Evolutionary conservation across 257 asterid species (phyloP), one percentile per base, ranked within the genome.

Genomic region (Solanum arcanum): DNA sequence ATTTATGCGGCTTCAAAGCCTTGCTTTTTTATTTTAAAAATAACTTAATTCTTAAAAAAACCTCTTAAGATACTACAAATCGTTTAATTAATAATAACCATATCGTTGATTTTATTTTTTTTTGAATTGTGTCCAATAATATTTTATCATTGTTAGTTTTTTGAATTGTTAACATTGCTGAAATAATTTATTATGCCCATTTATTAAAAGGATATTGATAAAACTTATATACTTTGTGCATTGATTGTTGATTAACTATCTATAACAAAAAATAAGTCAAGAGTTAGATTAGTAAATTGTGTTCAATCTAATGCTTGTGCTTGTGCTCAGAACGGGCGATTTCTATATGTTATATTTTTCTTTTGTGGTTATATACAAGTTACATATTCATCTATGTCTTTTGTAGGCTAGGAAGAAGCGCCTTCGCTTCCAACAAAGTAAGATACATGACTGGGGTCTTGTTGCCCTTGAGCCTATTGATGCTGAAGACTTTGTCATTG

Each of bases 361-460:
- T 10, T 72, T 59, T n/a, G 35, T 60, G 78, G 86, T 80, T 73
- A 76, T 64, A 47, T 21, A 11, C 52, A 44, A 27, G 33, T 82
- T 42, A 41, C 60, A 41, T 62, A 60, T 41, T n/a, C 86, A 70
- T 86, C 69, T 31, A 5, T 3, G 46, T 77, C 59, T 80, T 88
- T 88, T 86, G 60, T 92, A 97, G 99, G 98, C 99, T 66, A 95
- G 99, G 93, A 97, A 96, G 90, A 96, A 97, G 84, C 96, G 93
- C 49, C 88, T 95, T 84, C 95, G 98, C 89, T 96, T 97, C 92
- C 99, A 97, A 88, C 91, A 96, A 89, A 97, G 99, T 92, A 96
- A 92, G 94, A 97, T 97, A 90, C 99, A 97, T 87, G 99, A 96
- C 83, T 97, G 99, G 99, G 99, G 99, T 88, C 95, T 97, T 78